Conservation (phyloP, 2,329 filamentous ascomycete species). For the Hymenotorrendiella dingleyae region DNA sequence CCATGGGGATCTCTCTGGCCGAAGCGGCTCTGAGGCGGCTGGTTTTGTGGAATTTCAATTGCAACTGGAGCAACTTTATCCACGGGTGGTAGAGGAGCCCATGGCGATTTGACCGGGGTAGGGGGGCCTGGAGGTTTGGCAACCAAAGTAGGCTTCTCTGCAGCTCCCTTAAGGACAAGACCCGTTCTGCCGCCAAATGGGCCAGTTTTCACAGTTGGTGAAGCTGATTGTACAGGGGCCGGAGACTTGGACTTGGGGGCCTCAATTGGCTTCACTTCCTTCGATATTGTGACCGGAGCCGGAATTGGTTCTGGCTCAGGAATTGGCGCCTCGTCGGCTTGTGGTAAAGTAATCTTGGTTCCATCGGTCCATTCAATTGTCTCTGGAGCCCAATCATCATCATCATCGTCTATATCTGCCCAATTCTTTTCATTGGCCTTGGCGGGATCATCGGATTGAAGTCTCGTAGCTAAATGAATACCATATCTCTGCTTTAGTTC, state of each 20-base stretch:
- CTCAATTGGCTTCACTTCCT: conserved; percentile 22
- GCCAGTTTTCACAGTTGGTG: conserved; percentile 26
- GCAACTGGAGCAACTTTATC: conserved; percentile 70
- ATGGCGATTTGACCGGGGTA: conserved; percentile 79
- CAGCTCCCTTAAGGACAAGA: conserved; percentile 58
- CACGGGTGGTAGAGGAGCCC: conserved; percentile 80
- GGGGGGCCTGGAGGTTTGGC: conserved; percentile 63
- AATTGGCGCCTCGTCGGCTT: conserved; percentile 45
- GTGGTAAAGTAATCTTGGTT: conserved; percentile 71
- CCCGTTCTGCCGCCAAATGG: conserved; percentile 42
- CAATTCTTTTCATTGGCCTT: conserved; percentile 76
- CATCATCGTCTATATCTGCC: conserved; percentile 86
- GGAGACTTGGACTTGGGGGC: conserved; percentile 28
- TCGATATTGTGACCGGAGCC: conserved; percentile 18
- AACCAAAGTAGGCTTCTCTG: conserved; percentile 67
- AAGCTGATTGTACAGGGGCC: conserved; percentile 24
- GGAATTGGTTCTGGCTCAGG: conserved; percentile 25
- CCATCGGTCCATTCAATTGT: conserved; percentile 85
- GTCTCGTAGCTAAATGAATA: conserved; percentile 74
- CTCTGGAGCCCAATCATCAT: conserved; percentile 81
- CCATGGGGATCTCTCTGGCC: conserved; percentile 50
- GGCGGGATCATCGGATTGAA: conserved; percentile 67
- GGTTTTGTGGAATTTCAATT: conserved; percentile 46
- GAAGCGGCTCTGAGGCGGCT: conserved; percentile 41
- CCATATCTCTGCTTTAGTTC: conserved; percentile 79